Percentiles rank a stretch among this genome's conserved stretches.
Evolutionary conservation across 192 early-diverging fungal species (phyloP).

Genomic region (Gamsiella multidivaricata): DNA sequence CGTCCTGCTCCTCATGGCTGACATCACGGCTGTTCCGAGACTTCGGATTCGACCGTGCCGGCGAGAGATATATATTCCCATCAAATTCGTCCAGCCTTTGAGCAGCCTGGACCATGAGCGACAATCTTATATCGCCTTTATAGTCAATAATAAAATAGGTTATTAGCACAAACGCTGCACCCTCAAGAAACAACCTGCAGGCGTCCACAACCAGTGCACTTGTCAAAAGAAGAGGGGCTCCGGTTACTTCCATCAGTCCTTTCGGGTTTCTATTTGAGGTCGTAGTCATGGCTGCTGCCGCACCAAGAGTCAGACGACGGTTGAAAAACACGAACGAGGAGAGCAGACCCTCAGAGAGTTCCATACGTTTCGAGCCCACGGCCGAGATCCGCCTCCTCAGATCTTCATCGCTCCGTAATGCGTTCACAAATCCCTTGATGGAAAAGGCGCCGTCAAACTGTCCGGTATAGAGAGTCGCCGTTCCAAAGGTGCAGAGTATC

Average conservation of each 20-base stretch:
- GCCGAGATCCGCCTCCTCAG: neutral
- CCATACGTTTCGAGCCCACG: conserved; percentile 12
- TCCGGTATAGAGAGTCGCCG: conserved; percentile 7
- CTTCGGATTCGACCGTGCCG: neutral
- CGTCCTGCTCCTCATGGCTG: neutral
- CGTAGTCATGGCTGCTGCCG: neutral
- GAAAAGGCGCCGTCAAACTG: conserved; percentile 7
- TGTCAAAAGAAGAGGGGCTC: conserved; percentile 31
- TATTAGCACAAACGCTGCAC: conserved; percentile 26
- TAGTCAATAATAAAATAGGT: conserved; percentile 14
- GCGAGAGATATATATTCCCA: conserved; percentile 17
- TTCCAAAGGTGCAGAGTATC: conserved; percentile 17
- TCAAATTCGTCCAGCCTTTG: conserved; percentile 38
- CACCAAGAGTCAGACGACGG: conserved; percentile 13
- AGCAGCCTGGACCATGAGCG: conserved; percentile 30
- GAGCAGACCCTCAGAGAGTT: conserved; percentile 17
- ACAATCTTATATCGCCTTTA: conserved; percentile 3
- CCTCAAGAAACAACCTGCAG: conserved; percentile 31
- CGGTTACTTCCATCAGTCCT: conserved; percentile 17
- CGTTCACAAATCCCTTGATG: conserved; percentile 9
- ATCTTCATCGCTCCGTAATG: neutral
- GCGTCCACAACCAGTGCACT: conserved; percentile 23
- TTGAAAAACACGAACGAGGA: conserved; percentile 30
- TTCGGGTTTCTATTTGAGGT: neutral
- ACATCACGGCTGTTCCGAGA: neutral